Base-by-base conservation (phyloP, 1,284 basidiomycete species). In the Trichosporon coremiiforme region DNA sequence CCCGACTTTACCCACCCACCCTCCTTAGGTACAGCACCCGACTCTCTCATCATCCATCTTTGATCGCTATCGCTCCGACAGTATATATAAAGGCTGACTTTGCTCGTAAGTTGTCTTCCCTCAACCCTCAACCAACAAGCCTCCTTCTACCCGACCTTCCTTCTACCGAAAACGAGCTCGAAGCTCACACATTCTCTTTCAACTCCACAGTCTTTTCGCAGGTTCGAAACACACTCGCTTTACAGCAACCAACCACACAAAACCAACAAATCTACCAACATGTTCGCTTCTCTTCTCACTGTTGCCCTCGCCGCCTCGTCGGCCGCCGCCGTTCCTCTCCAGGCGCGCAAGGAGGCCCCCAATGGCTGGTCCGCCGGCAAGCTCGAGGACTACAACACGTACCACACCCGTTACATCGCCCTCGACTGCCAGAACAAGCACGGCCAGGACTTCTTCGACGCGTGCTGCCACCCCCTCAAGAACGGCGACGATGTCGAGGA, bases 331-430 rank as follows among this genome's bases (percentile, higher is more conserved):
- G 88, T 87, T 69, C 86, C 88, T 72, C 71, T 74, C 87, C 86
- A 74, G 65, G 17, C 75, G 81, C 31, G 85, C 60, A 89, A 87
- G 85, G 77, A 73, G 47, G 76, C 75, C 36, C 81, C 81, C 64
- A 57, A 74, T 55, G 65, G 67, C 65, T 82, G 77, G 75, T 74
- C 77, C 62, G 68, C 73, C 73, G 75, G 73, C 53, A 80, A 81
- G 74, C 76, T 83, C 65, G 84, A 87, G 88, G 82, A 86, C 47
- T 92, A 92, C 83, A 75, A 83, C 62, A 76, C 72, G 47, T 93
- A 92, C 84, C 90, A 91, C 84, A 77, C 81, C 57, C 87, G 91
- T 67, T 90, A 89, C 85, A 74, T 87, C 66, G 85, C 86, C 41
- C 79, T 91, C 73, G 84, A 83, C 67, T 85, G 84, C 77, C 78